Percentiles rank a stretch among this genome's conserved stretches.
Evolutionary conservation across 768 basidiomycete genomes (phyloP).

Genomic region (Hydnomerulius pinastri): DNA sequence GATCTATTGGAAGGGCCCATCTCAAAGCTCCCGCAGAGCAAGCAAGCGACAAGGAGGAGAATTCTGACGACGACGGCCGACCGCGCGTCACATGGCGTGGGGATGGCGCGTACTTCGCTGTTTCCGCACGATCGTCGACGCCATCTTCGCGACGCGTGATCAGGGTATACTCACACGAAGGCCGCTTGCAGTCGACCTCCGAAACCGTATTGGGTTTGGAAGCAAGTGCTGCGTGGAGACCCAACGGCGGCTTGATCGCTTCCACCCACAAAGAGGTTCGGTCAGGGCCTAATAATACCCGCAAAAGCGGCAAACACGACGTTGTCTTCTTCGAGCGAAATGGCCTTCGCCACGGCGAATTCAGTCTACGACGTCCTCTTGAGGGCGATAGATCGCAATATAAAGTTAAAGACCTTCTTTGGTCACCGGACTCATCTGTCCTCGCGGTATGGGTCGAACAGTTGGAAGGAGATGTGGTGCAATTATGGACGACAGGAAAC

Average conservation of each 20-base stretch:
- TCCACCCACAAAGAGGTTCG: constrained; percentile 77
- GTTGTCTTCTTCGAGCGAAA: constrained; percentile 96
- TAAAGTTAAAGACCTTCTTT: constrained; percentile 71
- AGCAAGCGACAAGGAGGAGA: constrained; percentile 45
- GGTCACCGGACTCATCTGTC: constrained; percentile 89
- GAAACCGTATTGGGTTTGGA: constrained; percentile 85
- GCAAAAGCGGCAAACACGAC: constrained; percentile 72
- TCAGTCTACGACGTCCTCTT: constrained; percentile 51
- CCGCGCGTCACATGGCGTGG: constrained; percentile 92
- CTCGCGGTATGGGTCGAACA: constrained; percentile 84
- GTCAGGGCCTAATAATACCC: constrained; percentile 66
- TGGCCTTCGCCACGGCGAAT: constrained; percentile 90
- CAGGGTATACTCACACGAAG: constrained; percentile 44
- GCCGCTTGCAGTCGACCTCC: constrained; percentile 77
- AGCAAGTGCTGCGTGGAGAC: constrained; percentile 79
- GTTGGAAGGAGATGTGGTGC: constrained; percentile 74
- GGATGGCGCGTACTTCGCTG: constrained; percentile 85
- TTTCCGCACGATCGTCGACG: constrained; percentile 67
- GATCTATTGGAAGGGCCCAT: constrained; percentile 81
- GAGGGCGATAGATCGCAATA: constrained; percentile 58
- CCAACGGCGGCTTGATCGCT: constrained; percentile 85
- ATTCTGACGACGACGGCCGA: constrained; percentile 68
- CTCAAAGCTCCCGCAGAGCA: constrained; percentile 53
- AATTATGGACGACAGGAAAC: constrained; percentile 93
- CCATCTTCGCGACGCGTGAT: constrained; percentile 23